Base-by-base conservation (phyloP, 2,329 filamentous ascomycete species). In the Zasmidium citrigriseum region DNA sequence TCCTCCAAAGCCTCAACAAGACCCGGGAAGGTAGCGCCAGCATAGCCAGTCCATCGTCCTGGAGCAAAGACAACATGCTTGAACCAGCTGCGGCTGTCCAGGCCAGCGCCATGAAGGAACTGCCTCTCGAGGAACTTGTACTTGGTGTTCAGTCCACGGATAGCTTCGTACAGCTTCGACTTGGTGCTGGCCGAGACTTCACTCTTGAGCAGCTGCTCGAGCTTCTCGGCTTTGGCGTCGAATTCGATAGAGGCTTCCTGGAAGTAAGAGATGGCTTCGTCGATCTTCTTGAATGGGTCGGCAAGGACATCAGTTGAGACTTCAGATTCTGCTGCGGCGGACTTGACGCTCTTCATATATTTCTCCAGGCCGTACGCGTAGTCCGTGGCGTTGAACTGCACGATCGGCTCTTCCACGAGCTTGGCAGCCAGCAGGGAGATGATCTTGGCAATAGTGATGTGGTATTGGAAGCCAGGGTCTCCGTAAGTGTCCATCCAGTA, bases 61-160 rank as follows among this genome's bases (percentile, higher is more conserved):
- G 93, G 93, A 1, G 93, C 93, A 75, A 96, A 97, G 1, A 97
- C 89, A 2, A 96, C 89, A 69, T 97, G 93, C 78, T 97, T 97
- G 79, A 93, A 98, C 92, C 92, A 97, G 22, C 80, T 79, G 59
- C 93, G 80, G 1, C 86, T 86, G 72, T 96, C 93, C 20, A 98
- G 76, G 0, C 93, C 93, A 2, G 83, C 80, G 3, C 85, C 76
- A 68, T 91, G 89, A 62, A 97, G 68, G 74, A 97, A 96, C 52
- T 87, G 81, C 16, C 92, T 82, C 74, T 98, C 93, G 0, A 98
- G 77, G 9, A 81, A 79, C 81, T 96, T 96, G 80, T 96, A 96
- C 72, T 89, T 89, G 27, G 80, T 81, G 74, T 98, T 98, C 46
- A 88, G 83, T 11, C 75, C 79, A 24, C 85, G 82, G 53, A 96